Evolutionary conservation across 192 early-diverging fungal species (phyloP).

Genomic region (Allomyces macrogynus): DNA sequence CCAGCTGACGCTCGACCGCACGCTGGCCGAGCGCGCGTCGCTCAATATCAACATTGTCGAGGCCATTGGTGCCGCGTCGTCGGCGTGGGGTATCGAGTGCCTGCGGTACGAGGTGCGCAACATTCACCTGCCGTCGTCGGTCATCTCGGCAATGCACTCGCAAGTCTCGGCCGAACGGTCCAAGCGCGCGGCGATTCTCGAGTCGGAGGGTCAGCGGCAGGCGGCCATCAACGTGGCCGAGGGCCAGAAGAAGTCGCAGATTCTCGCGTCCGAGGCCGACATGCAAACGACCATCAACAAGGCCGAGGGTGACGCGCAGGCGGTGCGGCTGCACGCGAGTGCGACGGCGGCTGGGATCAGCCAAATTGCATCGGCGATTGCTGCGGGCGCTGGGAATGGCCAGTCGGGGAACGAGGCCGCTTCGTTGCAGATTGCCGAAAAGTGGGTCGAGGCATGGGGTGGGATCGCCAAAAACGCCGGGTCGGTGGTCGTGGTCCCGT

Average conservation of each 20-base stretch:
- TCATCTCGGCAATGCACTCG: slow-evolving; percentile 92
- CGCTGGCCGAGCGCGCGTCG: slow-evolving; percentile 78
- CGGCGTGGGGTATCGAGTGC: slow-evolving; percentile 91
- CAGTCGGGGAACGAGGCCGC: slow-evolving; percentile 55
- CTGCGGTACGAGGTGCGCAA: slow-evolving; percentile 90
- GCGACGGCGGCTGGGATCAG: slow-evolving; percentile 68
- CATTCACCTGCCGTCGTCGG: slow-evolving; percentile 84
- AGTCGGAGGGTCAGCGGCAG: slow-evolving; percentile 63
- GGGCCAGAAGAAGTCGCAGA: slow-evolving; percentile 73
- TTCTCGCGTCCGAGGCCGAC: slow-evolving; percentile 87
- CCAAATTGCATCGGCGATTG: slow-evolving; percentile 59
- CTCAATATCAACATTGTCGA: slow-evolving; percentile 86
- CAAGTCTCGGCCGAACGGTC: slow-evolving; percentile 89
- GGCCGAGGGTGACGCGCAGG: slow-evolving; percentile 73
- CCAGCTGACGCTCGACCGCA: slow-evolving; percentile 89
- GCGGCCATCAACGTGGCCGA: slow-evolving; percentile 94
- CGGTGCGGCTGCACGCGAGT: slow-evolving; percentile 59
- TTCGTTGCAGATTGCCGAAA: slow-evolving; percentile 77
- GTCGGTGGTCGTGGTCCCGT: slow-evolving; percentile 64
- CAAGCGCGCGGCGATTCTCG: slow-evolving; percentile 88
- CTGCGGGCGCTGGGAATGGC: slow-evolving; percentile 19
- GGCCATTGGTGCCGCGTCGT: slow-evolving; percentile 78
- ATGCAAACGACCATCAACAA: slow-evolving; percentile 75
- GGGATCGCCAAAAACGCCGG: slow-evolving; percentile 79
- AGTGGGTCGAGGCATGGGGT: slow-evolving; percentile 88